Conservation (phyloP, 2,329 filamentous ascomycete genomes). For the Arthrobotrys sphaeroides region DNA sequence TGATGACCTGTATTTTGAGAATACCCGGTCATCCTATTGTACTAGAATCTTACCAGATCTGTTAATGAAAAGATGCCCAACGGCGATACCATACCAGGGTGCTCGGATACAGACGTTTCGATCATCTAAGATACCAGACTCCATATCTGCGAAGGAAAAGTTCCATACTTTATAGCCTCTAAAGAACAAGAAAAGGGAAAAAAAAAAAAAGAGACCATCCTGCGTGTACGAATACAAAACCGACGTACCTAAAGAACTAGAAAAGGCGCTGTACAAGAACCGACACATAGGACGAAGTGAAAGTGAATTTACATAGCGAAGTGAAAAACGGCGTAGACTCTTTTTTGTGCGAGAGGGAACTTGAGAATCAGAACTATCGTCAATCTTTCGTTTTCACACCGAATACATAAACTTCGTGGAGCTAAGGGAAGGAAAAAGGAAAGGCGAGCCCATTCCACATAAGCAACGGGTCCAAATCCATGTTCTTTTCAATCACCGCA, state of each 20-base stretch:
- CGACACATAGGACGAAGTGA: neutral
- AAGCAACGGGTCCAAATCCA: neutral
- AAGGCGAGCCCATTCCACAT: neutral
- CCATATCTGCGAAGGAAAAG: neutral
- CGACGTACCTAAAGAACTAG: neutral
- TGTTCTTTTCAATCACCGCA: conserved; percentile 58
- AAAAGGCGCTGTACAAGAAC: conserved; percentile 17
- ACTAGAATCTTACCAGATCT: too few relatives aligned
- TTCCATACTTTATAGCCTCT: conserved; percentile 5
- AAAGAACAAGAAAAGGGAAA: too few relatives aligned
- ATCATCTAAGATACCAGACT: too few relatives aligned
- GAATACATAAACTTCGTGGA: conserved; percentile 27
- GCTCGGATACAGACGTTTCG: too few relatives aligned
- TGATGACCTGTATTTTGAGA: too few relatives aligned
- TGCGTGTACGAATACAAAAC: neutral
- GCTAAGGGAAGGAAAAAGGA: conserved; percentile 1
- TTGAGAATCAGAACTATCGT: conserved; percentile 19
- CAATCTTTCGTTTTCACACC: conserved; percentile 45
- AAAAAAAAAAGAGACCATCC: neutral
- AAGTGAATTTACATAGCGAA: conserved; percentile 52
- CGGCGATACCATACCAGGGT: too few relatives aligned
- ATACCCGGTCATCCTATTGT: too few relatives aligned
- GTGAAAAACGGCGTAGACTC: conserved; percentile 26
- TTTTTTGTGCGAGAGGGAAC: conserved; percentile 2
- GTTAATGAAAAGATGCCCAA: too few relatives aligned